Conservation (phyloP, 176 grass and related monocot genomes). For the Canna indica region DNA sequence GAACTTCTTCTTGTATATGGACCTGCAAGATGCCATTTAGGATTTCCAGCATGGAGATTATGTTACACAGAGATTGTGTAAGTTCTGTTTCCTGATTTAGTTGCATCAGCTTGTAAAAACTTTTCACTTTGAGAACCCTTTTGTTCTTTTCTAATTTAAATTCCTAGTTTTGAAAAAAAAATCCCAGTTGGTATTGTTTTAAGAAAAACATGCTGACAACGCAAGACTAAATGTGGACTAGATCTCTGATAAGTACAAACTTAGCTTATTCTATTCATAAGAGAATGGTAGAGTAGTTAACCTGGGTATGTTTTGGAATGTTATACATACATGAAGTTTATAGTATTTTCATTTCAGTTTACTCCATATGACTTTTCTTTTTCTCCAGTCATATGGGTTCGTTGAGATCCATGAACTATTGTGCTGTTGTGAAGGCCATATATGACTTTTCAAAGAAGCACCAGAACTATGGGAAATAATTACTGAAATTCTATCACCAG, state of each 20-base stretch:
- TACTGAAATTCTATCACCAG: not conserved
- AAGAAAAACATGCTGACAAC: too few relatives aligned
- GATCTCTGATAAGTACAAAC: too few relatives aligned
- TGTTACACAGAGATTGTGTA: slow-evolving; percentile 95
- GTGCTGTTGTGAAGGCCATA: slow-evolving; percentile 62
- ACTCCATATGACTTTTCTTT: not conserved
- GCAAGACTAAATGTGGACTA: too few relatives aligned
- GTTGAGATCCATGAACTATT: slow-evolving; percentile 56
- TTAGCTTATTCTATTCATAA: not conserved
- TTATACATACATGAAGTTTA: too few relatives aligned
- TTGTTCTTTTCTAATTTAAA: not conserved
- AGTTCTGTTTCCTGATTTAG: slow-evolving; percentile 20
- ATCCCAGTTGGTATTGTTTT: too few relatives aligned
- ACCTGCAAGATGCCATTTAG: slow-evolving; percentile 77
- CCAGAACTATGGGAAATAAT: slow-evolving; percentile 67
- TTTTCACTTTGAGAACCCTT: not conserved
- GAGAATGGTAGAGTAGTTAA: not conserved
- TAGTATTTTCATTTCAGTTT: not conserved
- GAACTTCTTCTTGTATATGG: slow-evolving; percentile 85
- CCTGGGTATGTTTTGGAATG: not conserved
- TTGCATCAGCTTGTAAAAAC: not conserved
- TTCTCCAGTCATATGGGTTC: slow-evolving; percentile 80
- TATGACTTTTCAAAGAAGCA: slow-evolving; percentile 85
- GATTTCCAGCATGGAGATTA: slow-evolving; percentile 92
- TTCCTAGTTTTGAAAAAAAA: too few relatives aligned